phyloP scores from a whole-genome alignment of 129 eudicot genomes.

The Daucus carota region DH1_v3.0 NC_030381.2:45246501-45247000 shows the following conservation, averaged over 20 bases:
- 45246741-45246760: slow-evolving; percentile 61
- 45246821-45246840: slow-evolving; percentile 91
- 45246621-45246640: neutral
- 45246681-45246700: slow-evolving; percentile 78
- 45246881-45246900: slow-evolving; percentile 59
- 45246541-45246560: neutral
- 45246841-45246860: slow-evolving; percentile 88
- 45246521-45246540: neutral
- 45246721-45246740: slow-evolving; percentile 69
- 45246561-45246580: neutral
- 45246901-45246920: slow-evolving; percentile 4
- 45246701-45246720: slow-evolving; percentile 97
- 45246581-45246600: neutral
- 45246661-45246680: slow-evolving; percentile 71
- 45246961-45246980: slow-evolving; percentile 58
- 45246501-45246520: neutral
- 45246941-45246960: slow-evolving; percentile 13
- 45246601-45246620: neutral
- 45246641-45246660: slow-evolving; percentile 8
- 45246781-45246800: slow-evolving; percentile 96
- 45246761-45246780: slow-evolving; percentile 99
- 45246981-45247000: slow-evolving; percentile 80
- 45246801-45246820: slow-evolving; percentile 92
- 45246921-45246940: slow-evolving; percentile 21
- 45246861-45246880: slow-evolving; percentile 85